phyloP scores from a whole-genome alignment of 192 early-diverging fungal genomes.

The Cladochytrium replicatum region DNA sequence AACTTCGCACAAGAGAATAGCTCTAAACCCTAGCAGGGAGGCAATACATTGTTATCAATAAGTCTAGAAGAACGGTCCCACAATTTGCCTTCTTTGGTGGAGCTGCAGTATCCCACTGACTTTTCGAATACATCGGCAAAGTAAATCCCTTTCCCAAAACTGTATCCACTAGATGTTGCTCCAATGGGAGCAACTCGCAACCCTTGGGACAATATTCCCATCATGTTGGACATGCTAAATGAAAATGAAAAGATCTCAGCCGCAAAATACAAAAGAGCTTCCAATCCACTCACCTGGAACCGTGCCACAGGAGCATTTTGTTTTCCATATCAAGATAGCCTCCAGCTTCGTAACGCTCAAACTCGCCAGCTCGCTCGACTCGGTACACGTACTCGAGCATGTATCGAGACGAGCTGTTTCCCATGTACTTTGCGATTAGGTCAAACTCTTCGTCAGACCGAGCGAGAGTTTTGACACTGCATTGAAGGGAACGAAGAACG shows the following conservation, averaged over 20 bases:
- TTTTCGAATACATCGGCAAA: constrained; percentile 63
- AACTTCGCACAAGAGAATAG: constrained; percentile 66
- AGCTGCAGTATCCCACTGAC: constrained; percentile 45
- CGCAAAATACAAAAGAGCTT: constrained; percentile 25
- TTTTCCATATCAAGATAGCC: constrained; percentile 38
- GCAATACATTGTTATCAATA: no score
- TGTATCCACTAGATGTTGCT: constrained; percentile 45
- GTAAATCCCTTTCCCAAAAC: constrained; percentile 72
- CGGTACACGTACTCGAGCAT: constrained; percentile 13
- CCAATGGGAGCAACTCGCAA: constrained; percentile 47
- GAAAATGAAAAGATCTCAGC: constrained; percentile 59
- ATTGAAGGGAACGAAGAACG: constrained; percentile 7
- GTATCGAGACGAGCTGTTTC: constrained; percentile 33
- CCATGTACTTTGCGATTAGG: constrained; percentile 40
- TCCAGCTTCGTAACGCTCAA: constrained; percentile 37
- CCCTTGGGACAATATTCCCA: constrained; percentile 53
- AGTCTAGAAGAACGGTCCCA: no score
- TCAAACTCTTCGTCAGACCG: constrained; percentile 29
- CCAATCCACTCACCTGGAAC: constrained; percentile 16
- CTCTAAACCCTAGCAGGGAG: no score
- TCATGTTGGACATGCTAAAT: constrained; percentile 51
- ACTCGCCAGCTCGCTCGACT: constrained; percentile 26
- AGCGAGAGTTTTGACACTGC: constrained; percentile 2
- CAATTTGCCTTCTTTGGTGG: constrained; percentile 8
- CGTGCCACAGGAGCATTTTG: constrained; percentile 27